phyloP scores from a whole-genome alignment of 768 basidiomycete species.

The Tricholoma terreum region DNA sequence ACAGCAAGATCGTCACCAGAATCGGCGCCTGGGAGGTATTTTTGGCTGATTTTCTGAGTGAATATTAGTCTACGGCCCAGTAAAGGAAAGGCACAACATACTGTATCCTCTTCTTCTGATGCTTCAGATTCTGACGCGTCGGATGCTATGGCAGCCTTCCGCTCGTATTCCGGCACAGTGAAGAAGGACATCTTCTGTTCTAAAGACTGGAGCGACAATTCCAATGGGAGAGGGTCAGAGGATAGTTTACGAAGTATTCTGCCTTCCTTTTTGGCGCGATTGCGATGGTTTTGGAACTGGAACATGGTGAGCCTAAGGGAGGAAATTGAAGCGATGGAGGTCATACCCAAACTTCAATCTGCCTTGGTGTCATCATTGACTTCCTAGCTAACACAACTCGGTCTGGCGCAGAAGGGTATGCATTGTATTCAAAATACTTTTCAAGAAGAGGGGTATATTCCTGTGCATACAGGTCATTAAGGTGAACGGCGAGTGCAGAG shows the following conservation, averaged over 20 bases:
- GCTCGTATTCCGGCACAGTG: conserved; percentile 17
- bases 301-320: not conserved
- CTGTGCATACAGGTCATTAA: no score
- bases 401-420: conserved; percentile 43
- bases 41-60: not conserved
- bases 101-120: conserved; percentile 10
- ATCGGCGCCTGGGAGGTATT: not conserved
- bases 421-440: conserved; percentile 45
- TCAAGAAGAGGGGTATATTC: conserved; percentile 45
- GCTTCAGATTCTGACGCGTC: conserved; percentile 13
- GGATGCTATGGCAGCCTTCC: conserved; percentile 1
- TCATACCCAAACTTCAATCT: conserved; percentile 56
- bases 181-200: conserved; percentile 25
- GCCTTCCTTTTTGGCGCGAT: conserved; percentile 34
- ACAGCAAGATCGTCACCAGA: not conserved
- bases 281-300: conserved; percentile 56
- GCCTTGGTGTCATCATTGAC: conserved; percentile 39
- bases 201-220: conserved; percentile 22
- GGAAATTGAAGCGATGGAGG: no score
- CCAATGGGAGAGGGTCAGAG: conserved; percentile 16
- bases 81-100: not conserved
- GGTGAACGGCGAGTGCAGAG: not conserved
- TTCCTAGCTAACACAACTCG: conserved; percentile 38
- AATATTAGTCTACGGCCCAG: not conserved
- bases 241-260: conserved; percentile 16